Evolutionary conservation across 352 stramenopile species (phyloP).

Genomic region (Thraustochytrium striatum): DNA sequence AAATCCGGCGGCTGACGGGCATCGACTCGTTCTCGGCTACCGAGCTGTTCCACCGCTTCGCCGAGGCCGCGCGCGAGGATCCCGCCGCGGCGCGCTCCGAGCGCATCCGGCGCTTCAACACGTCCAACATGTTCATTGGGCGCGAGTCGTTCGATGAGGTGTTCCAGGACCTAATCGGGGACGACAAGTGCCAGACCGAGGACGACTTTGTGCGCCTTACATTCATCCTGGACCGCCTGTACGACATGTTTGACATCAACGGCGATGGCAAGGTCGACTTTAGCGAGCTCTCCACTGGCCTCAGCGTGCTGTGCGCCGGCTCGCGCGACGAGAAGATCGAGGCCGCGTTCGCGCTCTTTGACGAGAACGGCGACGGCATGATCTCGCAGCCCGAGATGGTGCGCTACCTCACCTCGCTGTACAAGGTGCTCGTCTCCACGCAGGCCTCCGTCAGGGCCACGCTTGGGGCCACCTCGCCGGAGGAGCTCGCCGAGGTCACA

Average conservation of each 20-base stretch:
- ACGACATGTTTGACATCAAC: conserved; percentile 52
- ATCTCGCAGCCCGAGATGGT: conserved; percentile 34
- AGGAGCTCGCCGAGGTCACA: conserved; percentile 37
- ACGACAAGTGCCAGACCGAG: conserved; percentile 11
- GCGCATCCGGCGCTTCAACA: conserved; percentile 16
- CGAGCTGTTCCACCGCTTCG: conserved; percentile 23
- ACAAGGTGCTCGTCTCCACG: conserved; percentile 16
- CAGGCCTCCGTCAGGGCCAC: neutral
- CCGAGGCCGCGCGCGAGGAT: conserved; percentile 3
- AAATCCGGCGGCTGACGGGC: conserved; percentile 24
- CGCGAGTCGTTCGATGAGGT: conserved; percentile 44
- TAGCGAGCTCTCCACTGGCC: conserved; percentile 53
- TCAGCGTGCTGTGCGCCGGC: conserved; percentile 54
- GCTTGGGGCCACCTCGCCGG: neutral
- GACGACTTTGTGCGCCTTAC: conserved; percentile 36
- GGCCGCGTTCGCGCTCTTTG: conserved; percentile 54
- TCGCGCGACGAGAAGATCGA: conserved; percentile 52
- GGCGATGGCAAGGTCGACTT: conserved; percentile 51
- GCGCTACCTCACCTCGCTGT: conserved; percentile 29
- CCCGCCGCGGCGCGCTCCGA: neutral
- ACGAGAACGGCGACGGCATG: conserved; percentile 55
- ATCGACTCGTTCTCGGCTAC: neutral
- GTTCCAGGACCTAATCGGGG: conserved; percentile 23
- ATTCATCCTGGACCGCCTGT: conserved; percentile 45
- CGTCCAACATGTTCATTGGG: neutral